Percentiles rank a stretch among this genome's conserved stretches.
phyloP scores from a whole-genome alignment of 1,139 yeast genomes.

The Diutina ranongensis region DNA sequence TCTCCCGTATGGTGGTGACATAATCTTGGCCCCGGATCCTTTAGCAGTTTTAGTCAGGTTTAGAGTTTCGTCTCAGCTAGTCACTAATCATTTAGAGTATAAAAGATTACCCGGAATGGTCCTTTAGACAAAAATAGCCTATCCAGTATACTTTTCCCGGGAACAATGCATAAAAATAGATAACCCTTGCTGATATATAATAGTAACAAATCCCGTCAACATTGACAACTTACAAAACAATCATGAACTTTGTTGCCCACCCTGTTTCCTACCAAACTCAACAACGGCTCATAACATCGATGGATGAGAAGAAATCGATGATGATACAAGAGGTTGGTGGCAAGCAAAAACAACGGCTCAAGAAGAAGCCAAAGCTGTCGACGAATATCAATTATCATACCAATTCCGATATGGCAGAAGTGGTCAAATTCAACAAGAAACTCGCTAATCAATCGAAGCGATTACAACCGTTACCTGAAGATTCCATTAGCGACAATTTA shows the following conservation, averaged over 20 bases:
- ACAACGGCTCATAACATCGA: constrained; percentile 17
- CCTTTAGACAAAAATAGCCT: no score
- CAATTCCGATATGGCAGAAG: background rate
- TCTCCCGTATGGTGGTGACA: no score
- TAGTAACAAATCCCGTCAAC: no score
- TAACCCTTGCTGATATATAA: no score
- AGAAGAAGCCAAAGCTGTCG: background rate
- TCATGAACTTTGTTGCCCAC: background rate
- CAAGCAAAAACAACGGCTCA: background rate
- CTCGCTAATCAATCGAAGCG: background rate
- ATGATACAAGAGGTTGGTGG: background rate
- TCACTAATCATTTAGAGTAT: no score
- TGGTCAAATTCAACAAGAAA: constrained; percentile 2
- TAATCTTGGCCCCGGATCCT: no score
- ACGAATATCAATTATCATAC: background rate
- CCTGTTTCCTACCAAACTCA: constrained; percentile 23
- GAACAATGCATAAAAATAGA: no score
- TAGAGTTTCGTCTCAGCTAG: no score
- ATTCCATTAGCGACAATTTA: background rate
- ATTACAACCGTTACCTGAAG: background rate
- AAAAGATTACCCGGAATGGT: no score
- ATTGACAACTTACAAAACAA: background rate
- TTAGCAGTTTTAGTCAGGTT: no score
- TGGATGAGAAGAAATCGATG: constrained; percentile 11
- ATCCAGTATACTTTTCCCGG: no score